Evolutionary conservation across 1,139 yeast genomes (phyloP).

Genomic region (Blastobotrys niveus): DNA sequence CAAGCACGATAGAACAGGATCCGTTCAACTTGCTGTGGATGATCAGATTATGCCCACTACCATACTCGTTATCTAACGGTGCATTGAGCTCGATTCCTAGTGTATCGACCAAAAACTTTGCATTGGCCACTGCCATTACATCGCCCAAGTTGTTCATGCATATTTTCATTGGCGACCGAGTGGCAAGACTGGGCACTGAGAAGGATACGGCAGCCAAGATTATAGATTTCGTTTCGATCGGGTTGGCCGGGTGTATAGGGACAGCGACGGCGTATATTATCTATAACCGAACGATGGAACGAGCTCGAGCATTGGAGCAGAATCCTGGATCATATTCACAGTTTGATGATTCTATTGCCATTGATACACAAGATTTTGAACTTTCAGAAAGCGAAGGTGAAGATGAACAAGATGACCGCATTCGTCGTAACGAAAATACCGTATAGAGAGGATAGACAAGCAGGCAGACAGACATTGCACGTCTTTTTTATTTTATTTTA

Average conservation of each 20-base stretch:
- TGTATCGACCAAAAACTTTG: constrained; percentile 53
- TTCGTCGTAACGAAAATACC: not conserved
- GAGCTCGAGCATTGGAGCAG: constrained; percentile 30
- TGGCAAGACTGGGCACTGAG: constrained; percentile 60
- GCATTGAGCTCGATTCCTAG: constrained; percentile 85
- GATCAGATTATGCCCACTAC: constrained; percentile 82
- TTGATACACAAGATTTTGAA: constrained; percentile 21
- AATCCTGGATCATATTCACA: constrained; percentile 11
- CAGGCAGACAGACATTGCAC: not conserved
- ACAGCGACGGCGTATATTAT: constrained; percentile 63
- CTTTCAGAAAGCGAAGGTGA: constrained; percentile 20
- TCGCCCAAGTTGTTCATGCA: constrained; percentile 78
- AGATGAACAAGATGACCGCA: not conserved
- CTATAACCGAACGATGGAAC: constrained; percentile 49
- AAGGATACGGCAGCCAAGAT: constrained; percentile 48
- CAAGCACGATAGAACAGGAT: constrained; percentile 63
- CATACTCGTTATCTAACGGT: constrained; percentile 88
- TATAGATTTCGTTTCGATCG: constrained; percentile 58
- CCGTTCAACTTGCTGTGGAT: constrained; percentile 63
- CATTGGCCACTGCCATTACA: constrained; percentile 65
- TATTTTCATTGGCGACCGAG: constrained; percentile 71
- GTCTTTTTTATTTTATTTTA: no score
- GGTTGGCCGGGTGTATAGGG: constrained; percentile 54
- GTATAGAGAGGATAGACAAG: not conserved
- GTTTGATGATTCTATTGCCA: constrained; percentile 16